Evolutionary conservation across 2,329 filamentous ascomycete species (phyloP).

Genomic region (Fusarium longipes): DNA sequence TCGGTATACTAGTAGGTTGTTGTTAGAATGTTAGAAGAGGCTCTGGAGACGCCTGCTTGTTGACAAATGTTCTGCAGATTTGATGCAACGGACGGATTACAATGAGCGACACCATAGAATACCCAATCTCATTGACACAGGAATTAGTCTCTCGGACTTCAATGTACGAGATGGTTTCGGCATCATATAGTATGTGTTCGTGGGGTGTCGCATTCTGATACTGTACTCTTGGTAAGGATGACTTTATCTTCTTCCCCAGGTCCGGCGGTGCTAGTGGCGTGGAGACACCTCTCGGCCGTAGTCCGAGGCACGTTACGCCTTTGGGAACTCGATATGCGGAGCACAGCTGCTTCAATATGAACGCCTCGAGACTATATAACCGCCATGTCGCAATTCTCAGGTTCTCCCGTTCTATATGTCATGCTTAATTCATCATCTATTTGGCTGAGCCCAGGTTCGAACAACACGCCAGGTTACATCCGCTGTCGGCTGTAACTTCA

Average conservation of each 20-base stretch:
- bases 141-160: constrained; percentile 1
- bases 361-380: constrained; percentile 36
- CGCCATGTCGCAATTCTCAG: neutral
- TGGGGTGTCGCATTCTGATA: constrained; percentile 22
- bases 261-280: constrained; percentile 36
- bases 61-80: neutral
- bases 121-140: neutral
- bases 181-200: constrained; percentile 3
- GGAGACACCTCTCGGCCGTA: constrained; percentile 37
- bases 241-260: constrained; percentile 43
- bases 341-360: constrained; percentile 24
- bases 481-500: neutral
- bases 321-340: constrained; percentile 38
- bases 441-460: neutral
- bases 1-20: neutral
- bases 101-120: neutral
- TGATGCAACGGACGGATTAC: neutral
- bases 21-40: neutral
- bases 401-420: neutral
- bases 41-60: neutral
- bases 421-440: constrained; percentile 1
- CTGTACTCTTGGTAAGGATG: constrained; percentile 15
- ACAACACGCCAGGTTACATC: neutral
- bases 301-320: constrained; percentile 40
- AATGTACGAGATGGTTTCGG: constrained; percentile 30